Percentiles rank a stretch among this genome's conserved stretches.
These are phyloP conservation scores for Pseudogymnoascus sp. DNA, from an alignment of 2,329 filamentous ascomycete genomes.

Conservation along the genomic window DNA sequence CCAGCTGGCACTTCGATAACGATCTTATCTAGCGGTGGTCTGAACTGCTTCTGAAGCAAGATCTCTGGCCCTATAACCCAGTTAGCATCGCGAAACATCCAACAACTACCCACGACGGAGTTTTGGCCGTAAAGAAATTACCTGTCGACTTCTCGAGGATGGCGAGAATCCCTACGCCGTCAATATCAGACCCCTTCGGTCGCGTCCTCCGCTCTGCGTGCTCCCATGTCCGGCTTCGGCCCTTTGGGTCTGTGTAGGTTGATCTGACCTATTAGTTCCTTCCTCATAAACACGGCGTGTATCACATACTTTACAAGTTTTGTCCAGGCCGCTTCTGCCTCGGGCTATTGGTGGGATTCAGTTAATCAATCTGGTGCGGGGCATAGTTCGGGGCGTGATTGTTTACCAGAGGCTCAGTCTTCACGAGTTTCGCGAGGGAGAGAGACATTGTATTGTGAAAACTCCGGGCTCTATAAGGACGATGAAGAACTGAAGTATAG, in stretches of 20 bases:
- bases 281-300: not conserved
- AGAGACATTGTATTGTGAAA: slow-evolving; percentile 32
- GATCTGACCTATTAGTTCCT: slow-evolving; percentile 34
- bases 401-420: slow-evolving; percentile 38
- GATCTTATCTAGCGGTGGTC: slow-evolving; percentile 51
- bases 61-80: slow-evolving; percentile 39
- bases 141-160: slow-evolving; percentile 50
- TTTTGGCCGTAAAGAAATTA: slow-evolving; percentile 17
- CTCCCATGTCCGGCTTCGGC: slow-evolving; percentile 57
- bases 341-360: slow-evolving; percentile 8
- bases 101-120: not conserved
- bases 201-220: slow-evolving; percentile 64
- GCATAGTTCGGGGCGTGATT: slow-evolving; percentile 1
- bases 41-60: slow-evolving; percentile 59
- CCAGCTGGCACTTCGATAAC: slow-evolving; percentile 59
- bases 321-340: slow-evolving; percentile 48
- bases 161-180: slow-evolving; percentile 66
- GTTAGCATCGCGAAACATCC: not conserved
- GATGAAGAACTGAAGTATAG: not conserved
- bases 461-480: not conserved
- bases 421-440: slow-evolving; percentile 36
- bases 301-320: slow-evolving; percentile 46
- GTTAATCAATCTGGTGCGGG: not conserved
- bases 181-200: slow-evolving; percentile 52
- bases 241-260: slow-evolving; percentile 56